These are phyloP conservation scores for Penicillium sp. DNA, from an alignment of 2,329 filamentous ascomycete genomes.

Conservation along the genomic window DNA sequence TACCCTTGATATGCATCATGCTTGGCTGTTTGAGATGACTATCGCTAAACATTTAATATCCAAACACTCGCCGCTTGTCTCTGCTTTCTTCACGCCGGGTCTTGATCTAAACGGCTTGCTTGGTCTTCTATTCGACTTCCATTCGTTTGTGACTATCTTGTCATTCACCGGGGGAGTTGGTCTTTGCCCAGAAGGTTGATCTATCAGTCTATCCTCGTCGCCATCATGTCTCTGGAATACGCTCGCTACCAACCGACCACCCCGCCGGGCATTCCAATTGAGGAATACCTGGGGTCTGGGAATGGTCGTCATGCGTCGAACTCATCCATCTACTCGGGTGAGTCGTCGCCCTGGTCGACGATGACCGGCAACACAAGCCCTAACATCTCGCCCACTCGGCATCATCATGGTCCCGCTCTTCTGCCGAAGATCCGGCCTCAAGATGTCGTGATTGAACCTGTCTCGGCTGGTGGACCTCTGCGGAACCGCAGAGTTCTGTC, in stretches of 20 bases:
- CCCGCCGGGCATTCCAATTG: constrained; percentile 37
- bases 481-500: constrained; percentile 51
- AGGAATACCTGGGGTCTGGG: constrained; percentile 28
- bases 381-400: constrained; percentile 62
- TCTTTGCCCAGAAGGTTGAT: neutral
- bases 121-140: constrained; percentile 8
- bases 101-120: constrained; percentile 16
- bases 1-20: constrained; percentile 22
- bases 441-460: constrained; percentile 67
- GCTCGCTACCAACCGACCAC: constrained; percentile 43
- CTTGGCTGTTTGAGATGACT: constrained; percentile 17
- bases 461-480: constrained; percentile 48
- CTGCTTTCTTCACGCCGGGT: constrained; percentile 15
- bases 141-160: constrained; percentile 18
- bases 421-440: constrained; percentile 81
- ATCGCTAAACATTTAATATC: constrained; percentile 37
- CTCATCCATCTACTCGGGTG: constrained; percentile 59
- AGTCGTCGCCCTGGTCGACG: constrained; percentile 64
- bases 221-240: constrained; percentile 40
- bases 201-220: neutral
- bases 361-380: constrained; percentile 65
- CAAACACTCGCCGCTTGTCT: constrained; percentile 29
- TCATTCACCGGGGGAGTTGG: constrained; percentile 5
- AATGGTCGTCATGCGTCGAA: constrained; percentile 62
- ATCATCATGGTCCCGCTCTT: constrained; percentile 68